These are phyloP conservation scores for Yarrowia osloensis DNA, from an alignment of 805 yeast species.

Conservation along the genomic window DNA sequence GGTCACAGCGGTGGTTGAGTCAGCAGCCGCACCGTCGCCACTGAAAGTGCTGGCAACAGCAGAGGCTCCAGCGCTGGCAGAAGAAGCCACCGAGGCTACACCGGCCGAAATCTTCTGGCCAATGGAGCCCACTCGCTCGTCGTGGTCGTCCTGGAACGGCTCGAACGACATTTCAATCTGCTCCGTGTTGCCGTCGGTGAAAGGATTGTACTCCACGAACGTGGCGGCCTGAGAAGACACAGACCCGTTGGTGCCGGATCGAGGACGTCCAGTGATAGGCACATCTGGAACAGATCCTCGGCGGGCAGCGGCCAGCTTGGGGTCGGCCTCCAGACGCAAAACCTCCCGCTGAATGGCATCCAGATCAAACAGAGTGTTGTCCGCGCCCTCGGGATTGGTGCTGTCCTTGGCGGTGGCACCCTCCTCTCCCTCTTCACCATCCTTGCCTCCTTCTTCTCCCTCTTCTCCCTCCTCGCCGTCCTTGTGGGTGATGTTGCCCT, in stretches of 20 bases:
- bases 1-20: not conserved
- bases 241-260: conserved; percentile 18
- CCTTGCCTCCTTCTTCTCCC: not conserved
- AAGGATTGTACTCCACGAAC: conserved; percentile 31
- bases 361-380: conserved; percentile 44
- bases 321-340: conserved; percentile 38
- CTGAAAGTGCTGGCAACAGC: conserved; percentile 4
- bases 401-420: not conserved
- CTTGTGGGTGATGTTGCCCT: conserved; percentile 47
- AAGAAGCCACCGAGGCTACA: not conserved
- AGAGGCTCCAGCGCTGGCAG: conserved; percentile 14
- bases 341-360: conserved; percentile 46
- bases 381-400: conserved; percentile 49
- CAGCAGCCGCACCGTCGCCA: not conserved
- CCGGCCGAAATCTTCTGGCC: conserved; percentile 13
- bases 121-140: conserved; percentile 34
- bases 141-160: conserved; percentile 38
- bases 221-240: not conserved
- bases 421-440: not conserved
- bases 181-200: conserved; percentile 31
- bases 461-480: conserved; percentile 41
- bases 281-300: conserved; percentile 18
- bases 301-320: not conserved
- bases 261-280: conserved; percentile 15
- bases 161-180: conserved; percentile 38